Evolutionary conservation across 805 yeast genomes (phyloP).

Genomic region (Wickerhamiella slavikovae): DNA sequence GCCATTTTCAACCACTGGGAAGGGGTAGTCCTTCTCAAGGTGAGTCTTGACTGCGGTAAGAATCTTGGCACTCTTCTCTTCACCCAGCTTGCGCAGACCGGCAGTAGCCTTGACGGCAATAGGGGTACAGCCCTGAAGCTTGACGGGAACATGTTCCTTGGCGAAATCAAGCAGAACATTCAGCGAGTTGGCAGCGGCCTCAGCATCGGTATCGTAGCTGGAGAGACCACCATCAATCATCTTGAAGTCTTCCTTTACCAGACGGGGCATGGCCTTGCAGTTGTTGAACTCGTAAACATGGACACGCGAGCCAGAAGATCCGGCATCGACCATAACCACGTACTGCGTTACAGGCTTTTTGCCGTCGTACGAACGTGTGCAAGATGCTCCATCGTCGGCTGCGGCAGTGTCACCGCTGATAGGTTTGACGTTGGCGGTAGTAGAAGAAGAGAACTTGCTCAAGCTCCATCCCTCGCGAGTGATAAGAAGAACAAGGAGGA

Average conservation of each 20-base stretch:
- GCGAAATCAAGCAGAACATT: conserved; percentile 69
- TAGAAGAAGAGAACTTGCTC: not conserved
- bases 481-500: conserved; percentile 3
- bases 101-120: conserved; percentile 97
- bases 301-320: conserved; percentile 90
- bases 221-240: conserved; percentile 90
- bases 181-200: conserved; percentile 75
- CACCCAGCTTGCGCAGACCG: conserved; percentile 75
- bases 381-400: conserved; percentile 6
- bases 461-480: conserved; percentile 1
- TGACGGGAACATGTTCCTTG: conserved; percentile 51
- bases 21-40: conserved; percentile 66
- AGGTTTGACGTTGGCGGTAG: not conserved
- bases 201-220: conserved; percentile 47
- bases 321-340: conserved; percentile 94
- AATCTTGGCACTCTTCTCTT: conserved; percentile 47
- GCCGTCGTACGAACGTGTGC: conserved; percentile 20
- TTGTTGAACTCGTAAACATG: conserved; percentile 85
- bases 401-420: not conserved
- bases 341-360: conserved; percentile 30
- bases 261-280: conserved; percentile 64
- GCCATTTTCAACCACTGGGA: conserved; percentile 79
- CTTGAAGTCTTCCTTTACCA: conserved; percentile 61
- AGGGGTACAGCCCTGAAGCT: conserved; percentile 64
- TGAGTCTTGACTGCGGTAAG: conserved; percentile 57